Evolutionary conservation across 192 early-diverging fungal genomes (phyloP).

Genomic region (Coemansia javaensis): DNA sequence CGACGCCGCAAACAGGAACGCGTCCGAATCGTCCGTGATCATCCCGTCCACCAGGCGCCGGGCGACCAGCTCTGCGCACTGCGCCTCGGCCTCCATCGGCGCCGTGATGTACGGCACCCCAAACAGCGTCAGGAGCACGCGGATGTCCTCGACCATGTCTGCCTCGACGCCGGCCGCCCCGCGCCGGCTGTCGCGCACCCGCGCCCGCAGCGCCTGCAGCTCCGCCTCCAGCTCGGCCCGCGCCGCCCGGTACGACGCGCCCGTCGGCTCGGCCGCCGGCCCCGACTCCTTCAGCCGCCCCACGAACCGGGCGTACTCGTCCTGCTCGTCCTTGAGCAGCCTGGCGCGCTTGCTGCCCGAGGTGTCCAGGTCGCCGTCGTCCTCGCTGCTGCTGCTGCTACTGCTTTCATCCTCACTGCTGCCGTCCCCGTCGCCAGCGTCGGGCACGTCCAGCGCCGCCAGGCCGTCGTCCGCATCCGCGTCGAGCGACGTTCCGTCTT

Average conservation of each 20-base stretch:
- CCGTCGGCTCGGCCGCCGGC: neutral
- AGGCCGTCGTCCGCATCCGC: neutral
- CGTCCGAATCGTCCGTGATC: slow-evolving; percentile 95
- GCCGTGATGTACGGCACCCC: slow-evolving; percentile 90
- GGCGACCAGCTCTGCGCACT: slow-evolving; percentile 74
- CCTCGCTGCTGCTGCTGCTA: slow-evolving; percentile 38
- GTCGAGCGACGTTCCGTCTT: too few relatives aligned
- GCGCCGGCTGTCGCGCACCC: slow-evolving; percentile 25
- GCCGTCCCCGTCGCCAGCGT: slow-evolving; percentile 4
- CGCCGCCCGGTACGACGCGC: slow-evolving; percentile 8
- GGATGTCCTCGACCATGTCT: slow-evolving; percentile 50
- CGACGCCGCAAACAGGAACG: slow-evolving; percentile 85
- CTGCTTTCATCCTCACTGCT: slow-evolving; percentile 12
- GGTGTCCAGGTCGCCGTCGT: slow-evolving; percentile 40
- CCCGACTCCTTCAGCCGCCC: slow-evolving; percentile 18
- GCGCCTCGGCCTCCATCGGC: slow-evolving; percentile 97
- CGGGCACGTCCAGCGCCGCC: neutral
- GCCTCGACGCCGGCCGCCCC: slow-evolving; percentile 29
- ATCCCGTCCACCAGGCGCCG: slow-evolving; percentile 82
- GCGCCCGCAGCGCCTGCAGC: slow-evolving; percentile 22
- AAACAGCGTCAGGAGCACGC: slow-evolving; percentile 81
- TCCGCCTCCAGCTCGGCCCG: slow-evolving; percentile 31
- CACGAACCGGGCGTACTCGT: slow-evolving; percentile 64
- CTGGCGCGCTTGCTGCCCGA: slow-evolving; percentile 9
- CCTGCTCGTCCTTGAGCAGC: slow-evolving; percentile 50